phyloP scores from a whole-genome alignment of 352 stramenopile species.

The Pythium aphanidermatum region DNA sequence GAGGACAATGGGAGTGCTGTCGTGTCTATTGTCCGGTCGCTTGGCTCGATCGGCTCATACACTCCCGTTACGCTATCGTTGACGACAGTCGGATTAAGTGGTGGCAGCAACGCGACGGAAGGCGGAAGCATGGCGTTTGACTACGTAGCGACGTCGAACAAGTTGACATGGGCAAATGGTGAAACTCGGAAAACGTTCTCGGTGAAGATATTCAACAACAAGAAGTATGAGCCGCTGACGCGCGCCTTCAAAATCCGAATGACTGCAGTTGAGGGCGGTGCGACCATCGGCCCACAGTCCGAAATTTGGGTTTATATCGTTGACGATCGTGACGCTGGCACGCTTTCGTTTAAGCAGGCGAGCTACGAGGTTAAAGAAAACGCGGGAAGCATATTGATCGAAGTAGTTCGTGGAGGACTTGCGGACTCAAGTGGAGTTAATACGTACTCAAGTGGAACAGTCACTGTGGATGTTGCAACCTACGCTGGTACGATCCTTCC shows the following conservation, averaged over 20 bases:
- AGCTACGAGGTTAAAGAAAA: conserved; percentile 65
- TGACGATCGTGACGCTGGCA: conserved; percentile 68
- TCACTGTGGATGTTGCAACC: conserved; percentile 53
- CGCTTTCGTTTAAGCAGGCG: conserved; percentile 44
- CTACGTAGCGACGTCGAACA: conserved; percentile 40
- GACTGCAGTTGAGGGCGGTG: conserved; percentile 40
- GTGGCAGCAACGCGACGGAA: conserved; percentile 56
- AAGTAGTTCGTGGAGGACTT: conserved; percentile 43
- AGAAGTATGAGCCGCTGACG: conserved; percentile 38
- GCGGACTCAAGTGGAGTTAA: conserved; percentile 41
- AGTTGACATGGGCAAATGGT: conserved; percentile 46
- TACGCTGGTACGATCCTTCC: conserved; percentile 50
- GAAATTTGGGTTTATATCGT: conserved; percentile 70
- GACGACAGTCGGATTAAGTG: conserved; percentile 29
- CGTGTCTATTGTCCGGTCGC: conserved; percentile 40
- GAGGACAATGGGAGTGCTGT: conserved; percentile 60
- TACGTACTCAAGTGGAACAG: conserved; percentile 48
- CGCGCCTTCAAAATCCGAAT: conserved; percentile 50
- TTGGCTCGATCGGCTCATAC: conserved; percentile 55
- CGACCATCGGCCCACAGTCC: conserved; percentile 32
- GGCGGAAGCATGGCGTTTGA: conserved; percentile 60
- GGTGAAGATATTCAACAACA: conserved; percentile 72
- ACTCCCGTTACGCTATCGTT: conserved; percentile 44
- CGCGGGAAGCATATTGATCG: conserved; percentile 31
- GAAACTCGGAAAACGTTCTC: conserved; percentile 49